phyloP scores from a whole-genome alignment of 2,329 filamentous ascomycete genomes.

The Pezicula carpinea region DNA sequence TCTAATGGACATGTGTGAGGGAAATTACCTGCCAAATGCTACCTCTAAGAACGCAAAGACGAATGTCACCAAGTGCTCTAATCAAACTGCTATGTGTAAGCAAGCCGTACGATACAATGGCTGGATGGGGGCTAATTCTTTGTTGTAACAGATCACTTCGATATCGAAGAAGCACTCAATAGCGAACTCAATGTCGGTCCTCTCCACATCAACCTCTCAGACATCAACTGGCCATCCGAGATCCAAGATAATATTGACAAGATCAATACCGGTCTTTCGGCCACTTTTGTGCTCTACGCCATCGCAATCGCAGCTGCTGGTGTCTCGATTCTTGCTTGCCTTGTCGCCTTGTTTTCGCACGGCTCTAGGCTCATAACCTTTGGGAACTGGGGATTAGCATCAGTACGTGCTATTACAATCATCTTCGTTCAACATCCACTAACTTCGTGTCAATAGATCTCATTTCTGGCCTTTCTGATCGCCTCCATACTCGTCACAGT shows the following conservation, averaged over 20 bases:
- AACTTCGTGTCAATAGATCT: slow-evolving; percentile 27
- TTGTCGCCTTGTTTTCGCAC: slow-evolving; percentile 37
- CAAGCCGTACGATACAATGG: background rate
- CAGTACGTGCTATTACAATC: slow-evolving; percentile 12
- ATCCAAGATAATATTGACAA: slow-evolving; percentile 49
- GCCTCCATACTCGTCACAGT: slow-evolving; percentile 72
- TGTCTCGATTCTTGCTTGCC: slow-evolving; percentile 41
- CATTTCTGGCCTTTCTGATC: slow-evolving; percentile 57
- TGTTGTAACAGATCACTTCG: slow-evolving; percentile 38
- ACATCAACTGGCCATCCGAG: slow-evolving; percentile 51
- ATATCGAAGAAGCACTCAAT: slow-evolving; percentile 46
- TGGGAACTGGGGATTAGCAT: slow-evolving; percentile 43
- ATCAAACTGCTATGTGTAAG: slow-evolving; percentile 45
- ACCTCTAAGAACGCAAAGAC: slow-evolving; percentile 35
- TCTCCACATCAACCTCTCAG: slow-evolving; percentile 39
- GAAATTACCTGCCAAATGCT: slow-evolving; percentile 31
- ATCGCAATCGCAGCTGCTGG: slow-evolving; percentile 50
- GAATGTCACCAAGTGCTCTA: slow-evolving; percentile 51
- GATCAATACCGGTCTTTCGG: slow-evolving; percentile 43
- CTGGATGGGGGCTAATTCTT: background rate
- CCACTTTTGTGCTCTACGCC: slow-evolving; percentile 55
- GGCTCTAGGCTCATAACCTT: slow-evolving; percentile 40
- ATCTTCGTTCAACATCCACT: slow-evolving; percentile 15
- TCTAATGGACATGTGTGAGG: slow-evolving; percentile 55
- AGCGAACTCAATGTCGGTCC: slow-evolving; percentile 39